A percentile compares a stretch with the other conserved stretches of the same genome.
phyloP scores from a whole-genome alignment of 192 early-diverging fungal species.

The Chytriomyces confervae region DNA sequence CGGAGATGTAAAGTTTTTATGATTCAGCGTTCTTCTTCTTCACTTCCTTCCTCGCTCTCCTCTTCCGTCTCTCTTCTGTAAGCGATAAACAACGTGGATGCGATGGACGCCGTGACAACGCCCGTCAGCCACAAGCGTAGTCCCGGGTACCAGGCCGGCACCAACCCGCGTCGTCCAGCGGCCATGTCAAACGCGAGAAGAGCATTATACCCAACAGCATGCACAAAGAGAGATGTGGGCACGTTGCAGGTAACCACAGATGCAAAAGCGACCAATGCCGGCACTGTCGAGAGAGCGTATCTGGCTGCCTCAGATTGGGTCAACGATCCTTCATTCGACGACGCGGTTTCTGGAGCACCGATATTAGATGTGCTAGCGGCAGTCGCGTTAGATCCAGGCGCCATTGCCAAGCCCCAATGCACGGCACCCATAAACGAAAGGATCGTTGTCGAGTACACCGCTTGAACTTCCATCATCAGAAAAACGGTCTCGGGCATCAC shows the following conservation, averaged over 20 bases:
- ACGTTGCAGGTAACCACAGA: neutral
- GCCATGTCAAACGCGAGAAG: slow-evolving; percentile 4
- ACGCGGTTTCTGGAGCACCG: neutral
- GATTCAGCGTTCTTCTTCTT: slow-evolving; percentile 2
- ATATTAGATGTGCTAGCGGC: neutral
- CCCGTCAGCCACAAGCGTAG: slow-evolving; percentile 9
- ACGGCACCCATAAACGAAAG: neutral
- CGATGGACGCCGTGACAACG: slow-evolving; percentile 5
- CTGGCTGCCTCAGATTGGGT: neutral
- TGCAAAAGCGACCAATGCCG: slow-evolving; percentile 12
- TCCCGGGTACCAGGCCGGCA: slow-evolving; percentile 22
- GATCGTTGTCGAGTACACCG: slow-evolving; percentile 1
- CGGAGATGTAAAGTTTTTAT: neutral
- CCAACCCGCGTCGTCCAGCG: neutral
- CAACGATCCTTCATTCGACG: neutral
- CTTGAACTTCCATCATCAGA: neutral
- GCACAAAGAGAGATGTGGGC: neutral
- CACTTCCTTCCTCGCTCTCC: neutral
- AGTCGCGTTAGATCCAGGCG: neutral
- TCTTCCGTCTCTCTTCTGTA: neutral
- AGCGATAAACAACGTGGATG: neutral
- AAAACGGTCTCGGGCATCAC: neutral
- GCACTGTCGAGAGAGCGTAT: neutral
- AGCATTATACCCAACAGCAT: slow-evolving; percentile 1
- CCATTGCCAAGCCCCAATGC: neutral